Evolutionary conservation across 129 eudicot genomes (phyloP).

Genomic region (Saussurea involucrata): DNA sequence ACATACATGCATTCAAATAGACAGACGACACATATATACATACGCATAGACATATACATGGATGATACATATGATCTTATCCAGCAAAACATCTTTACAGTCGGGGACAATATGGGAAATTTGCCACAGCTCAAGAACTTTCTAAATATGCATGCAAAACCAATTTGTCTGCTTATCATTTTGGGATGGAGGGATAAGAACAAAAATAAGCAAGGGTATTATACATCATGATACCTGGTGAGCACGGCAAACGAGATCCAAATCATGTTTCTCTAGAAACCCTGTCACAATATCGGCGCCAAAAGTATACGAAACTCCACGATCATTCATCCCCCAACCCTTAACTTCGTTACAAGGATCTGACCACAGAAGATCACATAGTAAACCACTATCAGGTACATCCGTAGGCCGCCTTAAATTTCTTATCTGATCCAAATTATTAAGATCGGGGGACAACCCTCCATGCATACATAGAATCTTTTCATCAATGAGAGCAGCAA

Average conservation of each 20-base stretch:
- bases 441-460: constrained; percentile 67
- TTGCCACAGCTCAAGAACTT: neutral
- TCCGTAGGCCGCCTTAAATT: constrained; percentile 63
- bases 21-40: too few relatives aligned
- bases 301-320: constrained; percentile 76
- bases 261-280: constrained; percentile 58
- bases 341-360: constrained; percentile 59
- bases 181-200: too few relatives aligned
- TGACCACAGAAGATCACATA: constrained; percentile 79
- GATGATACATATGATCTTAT: neutral
- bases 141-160: neutral
- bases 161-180: neutral
- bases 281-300: constrained; percentile 64
- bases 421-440: constrained; percentile 62
- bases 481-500: constrained; percentile 75
- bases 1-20: neutral
- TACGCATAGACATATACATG: neutral
- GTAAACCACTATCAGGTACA: constrained; percentile 62
- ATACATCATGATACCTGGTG: constrained; percentile 55
- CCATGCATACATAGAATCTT: constrained; percentile 86
- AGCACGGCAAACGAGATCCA: constrained; percentile 76
- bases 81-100: neutral
- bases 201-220: neutral
- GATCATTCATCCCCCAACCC: constrained; percentile 82
- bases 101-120: neutral